Conservation (phyloP, 2,329 filamentous ascomycete species). For the Periconia sp. region DNA sequence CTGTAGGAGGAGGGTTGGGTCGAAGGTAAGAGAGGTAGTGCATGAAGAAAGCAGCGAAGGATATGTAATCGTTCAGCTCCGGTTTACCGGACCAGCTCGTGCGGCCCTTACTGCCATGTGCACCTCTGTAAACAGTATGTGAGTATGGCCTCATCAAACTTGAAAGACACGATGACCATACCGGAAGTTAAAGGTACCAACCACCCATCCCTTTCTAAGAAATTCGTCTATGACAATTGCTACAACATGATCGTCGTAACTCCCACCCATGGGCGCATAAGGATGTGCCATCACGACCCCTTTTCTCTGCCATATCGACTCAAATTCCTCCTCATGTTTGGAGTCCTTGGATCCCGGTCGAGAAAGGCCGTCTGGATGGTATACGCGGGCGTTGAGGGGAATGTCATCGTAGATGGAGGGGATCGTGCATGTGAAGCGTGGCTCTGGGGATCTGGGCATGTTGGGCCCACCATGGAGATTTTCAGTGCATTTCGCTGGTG, state of each 20-base stretch:
- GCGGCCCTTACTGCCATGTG: slow-evolving; percentile 69
- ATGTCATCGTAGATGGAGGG: slow-evolving; percentile 81
- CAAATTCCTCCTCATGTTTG: not conserved
- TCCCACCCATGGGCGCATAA: slow-evolving; percentile 84
- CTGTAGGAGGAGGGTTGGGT: slow-evolving; percentile 19
- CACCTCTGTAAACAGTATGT: slow-evolving; percentile 63
- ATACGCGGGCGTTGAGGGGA: slow-evolving; percentile 78
- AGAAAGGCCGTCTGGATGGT: slow-evolving; percentile 55
- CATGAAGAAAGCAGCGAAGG: slow-evolving; percentile 77
- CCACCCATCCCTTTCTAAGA: slow-evolving; percentile 70
- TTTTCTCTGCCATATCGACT: slow-evolving; percentile 40
- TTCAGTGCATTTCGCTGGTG: slow-evolving; percentile 24
- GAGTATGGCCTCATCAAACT: not conserved
- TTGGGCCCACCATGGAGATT: slow-evolving; percentile 21
- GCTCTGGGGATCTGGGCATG: slow-evolving; percentile 25
- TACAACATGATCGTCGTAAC: slow-evolving; percentile 80
- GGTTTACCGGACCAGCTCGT: slow-evolving; percentile 87
- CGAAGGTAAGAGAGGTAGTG: slow-evolving; percentile 67
- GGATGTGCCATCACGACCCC: slow-evolving; percentile 81
- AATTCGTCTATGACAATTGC: slow-evolving; percentile 64
- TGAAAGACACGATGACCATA: slow-evolving; percentile 40
- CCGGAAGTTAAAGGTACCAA: slow-evolving; percentile 93
- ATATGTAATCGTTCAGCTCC: slow-evolving; percentile 80
- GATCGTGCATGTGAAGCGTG: slow-evolving; percentile 67
- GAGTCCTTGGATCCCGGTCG: slow-evolving; percentile 7